A percentile compares a stretch with the other conserved stretches of the same genome.
phyloP scores from a whole-genome alignment of 225 moss, liverwort and hornwort species.

The Straminergon stramineum region DNA sequence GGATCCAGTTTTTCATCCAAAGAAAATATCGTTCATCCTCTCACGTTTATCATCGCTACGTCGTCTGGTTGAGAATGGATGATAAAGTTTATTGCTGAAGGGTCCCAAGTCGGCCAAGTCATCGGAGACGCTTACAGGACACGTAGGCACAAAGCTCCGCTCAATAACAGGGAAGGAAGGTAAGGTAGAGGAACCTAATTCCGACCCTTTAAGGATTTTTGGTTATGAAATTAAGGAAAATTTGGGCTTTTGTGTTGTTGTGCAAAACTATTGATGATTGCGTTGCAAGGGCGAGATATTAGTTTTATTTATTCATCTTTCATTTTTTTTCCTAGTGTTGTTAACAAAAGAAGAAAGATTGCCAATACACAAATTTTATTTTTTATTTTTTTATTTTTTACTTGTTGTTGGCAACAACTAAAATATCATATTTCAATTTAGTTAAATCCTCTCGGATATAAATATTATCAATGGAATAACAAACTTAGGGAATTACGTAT shows the following conservation, averaged over 20 bases:
- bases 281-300: neutral
- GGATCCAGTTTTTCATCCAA: neutral
- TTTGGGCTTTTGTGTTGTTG: rapidly evolving
- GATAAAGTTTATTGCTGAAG: neutral
- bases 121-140: neutral
- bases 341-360: neutral
- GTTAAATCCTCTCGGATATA: neutral
- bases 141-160: neutral
- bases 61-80: neutral
- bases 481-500: neutral
- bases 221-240: neutral
- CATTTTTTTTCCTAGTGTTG: too few species aligned
- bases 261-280: neutral
- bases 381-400: neutral
- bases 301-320: neutral
- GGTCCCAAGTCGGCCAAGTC: neutral
- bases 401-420: rapidly evolving
- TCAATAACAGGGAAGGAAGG: neutral
- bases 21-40: neutral
- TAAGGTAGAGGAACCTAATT: neutral
- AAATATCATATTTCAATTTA: neutral
- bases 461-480: neutral
- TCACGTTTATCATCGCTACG: neutral
- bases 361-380: too few species aligned
- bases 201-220: neutral